Evolutionary conservation across 2,329 filamentous ascomycete genomes (phyloP).

Genomic region (Trichoderma sp.): DNA sequence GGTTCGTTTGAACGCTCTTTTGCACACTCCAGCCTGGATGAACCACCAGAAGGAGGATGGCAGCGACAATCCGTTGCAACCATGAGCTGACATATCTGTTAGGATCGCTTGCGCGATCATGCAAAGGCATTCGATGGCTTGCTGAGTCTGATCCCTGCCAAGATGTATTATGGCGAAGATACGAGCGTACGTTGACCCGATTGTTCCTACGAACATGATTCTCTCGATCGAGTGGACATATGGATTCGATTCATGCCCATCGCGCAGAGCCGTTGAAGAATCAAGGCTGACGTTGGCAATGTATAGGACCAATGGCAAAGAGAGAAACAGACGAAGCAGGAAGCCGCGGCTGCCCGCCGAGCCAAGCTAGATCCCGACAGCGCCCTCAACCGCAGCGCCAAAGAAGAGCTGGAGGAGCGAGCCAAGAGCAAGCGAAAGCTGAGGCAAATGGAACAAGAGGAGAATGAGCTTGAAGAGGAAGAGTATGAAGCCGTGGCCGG

Average conservation of each 20-base stretch:
- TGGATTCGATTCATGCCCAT: background rate
- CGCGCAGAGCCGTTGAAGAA: background rate
- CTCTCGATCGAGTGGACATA: background rate
- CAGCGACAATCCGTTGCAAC: background rate
- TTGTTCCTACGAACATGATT: background rate
- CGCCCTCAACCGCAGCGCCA: slow-evolving; percentile 75
- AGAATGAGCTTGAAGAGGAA: slow-evolving; percentile 45
- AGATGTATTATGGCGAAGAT: slow-evolving; percentile 87
- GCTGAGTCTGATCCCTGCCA: slow-evolving; percentile 83
- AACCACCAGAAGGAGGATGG: background rate
- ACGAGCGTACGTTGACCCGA: slow-evolving; percentile 65
- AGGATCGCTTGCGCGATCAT: slow-evolving; percentile 60
- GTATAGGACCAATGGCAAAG: slow-evolving; percentile 83
- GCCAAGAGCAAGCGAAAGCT: slow-evolving; percentile 79
- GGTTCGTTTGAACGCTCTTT: slow-evolving; percentile 42
- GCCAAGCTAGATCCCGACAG: slow-evolving; percentile 91
- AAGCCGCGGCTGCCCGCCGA: slow-evolving; percentile 78
- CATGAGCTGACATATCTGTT: slow-evolving; percentile 27
- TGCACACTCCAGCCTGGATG: slow-evolving; percentile 33
- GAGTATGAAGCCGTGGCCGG: slow-evolving; percentile 52
- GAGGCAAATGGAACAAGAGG: slow-evolving; percentile 59
- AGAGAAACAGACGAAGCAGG: slow-evolving; percentile 93
- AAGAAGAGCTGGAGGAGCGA: slow-evolving; percentile 87
- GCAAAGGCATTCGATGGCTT: slow-evolving; percentile 83
- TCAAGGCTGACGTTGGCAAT: background rate